Evolutionary conservation across 2,329 filamentous ascomycete species (phyloP), one percentile per base, ranked within the genome.

Genomic region (Aspergillus pseudoviridinutans): DNA sequence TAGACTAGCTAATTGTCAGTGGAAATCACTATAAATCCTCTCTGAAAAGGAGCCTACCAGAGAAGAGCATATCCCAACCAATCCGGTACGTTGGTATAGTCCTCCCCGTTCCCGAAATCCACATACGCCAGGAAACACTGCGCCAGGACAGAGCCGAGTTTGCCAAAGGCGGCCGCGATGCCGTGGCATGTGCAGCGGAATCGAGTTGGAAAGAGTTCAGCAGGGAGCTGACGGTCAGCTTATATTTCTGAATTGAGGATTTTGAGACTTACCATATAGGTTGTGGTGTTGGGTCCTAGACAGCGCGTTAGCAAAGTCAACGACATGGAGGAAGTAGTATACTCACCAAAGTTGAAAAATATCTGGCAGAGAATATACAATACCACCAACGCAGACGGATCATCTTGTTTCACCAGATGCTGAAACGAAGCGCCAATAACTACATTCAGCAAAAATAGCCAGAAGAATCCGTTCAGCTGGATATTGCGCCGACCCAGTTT

Each of bases 101-200:
- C 50, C 4, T 50, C 27, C 1, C 54, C 57, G 9, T 52, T 38
- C 0, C 58, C 58, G 22, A 58, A 60, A 35, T 56, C 42, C 10
- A 60, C 56, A 32, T 58, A 61, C 9, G 55, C 53, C 17, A 58
- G 41, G 25, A 60, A 62, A 12, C 52, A 55, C 25, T 62, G 60
- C 2, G 57, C 60, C 6, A 70, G 58, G 41, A 71, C 64, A 3
- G 78, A 76, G 5, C 79, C 79, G 0, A 81, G 63, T 61, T 81
- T 81, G 1, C 79, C 79, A 3, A 70, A 64, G 0, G 78, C 79
- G 6, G 79, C 79, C 4, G 76, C 71, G 52, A 81, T 76, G 24
- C 79, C 79, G 61, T 81, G 78, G 57, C 74, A 78, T 2, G 76
- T 77, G 58, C 75, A 77, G 9, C 79, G 74, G 58, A 80, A 81